Conservation (phyloP, 305 asterid genomes). For the Solanum hybrid region DNA sequence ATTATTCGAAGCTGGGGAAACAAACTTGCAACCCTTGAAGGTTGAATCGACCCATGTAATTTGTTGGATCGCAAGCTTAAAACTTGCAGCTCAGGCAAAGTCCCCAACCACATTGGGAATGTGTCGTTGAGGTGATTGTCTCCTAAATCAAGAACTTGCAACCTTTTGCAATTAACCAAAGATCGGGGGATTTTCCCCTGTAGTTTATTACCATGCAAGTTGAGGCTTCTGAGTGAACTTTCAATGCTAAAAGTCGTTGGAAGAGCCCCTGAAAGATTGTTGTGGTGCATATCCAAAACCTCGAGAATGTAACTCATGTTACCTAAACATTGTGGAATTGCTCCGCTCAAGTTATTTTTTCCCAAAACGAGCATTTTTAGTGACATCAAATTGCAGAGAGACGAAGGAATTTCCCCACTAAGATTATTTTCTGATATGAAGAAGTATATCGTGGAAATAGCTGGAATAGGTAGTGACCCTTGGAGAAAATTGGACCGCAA, state of each 20-base stretch:
- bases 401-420: conserved; percentile 8
- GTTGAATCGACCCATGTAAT: background rate
- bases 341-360: background rate
- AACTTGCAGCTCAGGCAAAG: background rate
- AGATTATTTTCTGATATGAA: background rate
- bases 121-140: background rate
- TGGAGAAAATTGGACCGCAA: conserved; percentile 18
- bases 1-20: background rate
- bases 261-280: background rate
- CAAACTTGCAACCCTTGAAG: background rate
- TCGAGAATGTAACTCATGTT: background rate
- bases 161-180: background rate
- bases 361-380: background rate
- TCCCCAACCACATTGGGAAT: background rate
- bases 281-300: background rate
- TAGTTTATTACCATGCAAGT: background rate
- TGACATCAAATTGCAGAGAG: conserved; percentile 19
- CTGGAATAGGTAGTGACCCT: conserved; percentile 24
- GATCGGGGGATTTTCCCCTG: background rate
- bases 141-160: background rate
- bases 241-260: background rate
- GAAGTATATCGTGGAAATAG: background rate
- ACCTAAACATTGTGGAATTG: background rate
- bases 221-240: background rate
- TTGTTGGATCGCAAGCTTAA: background rate